These are phyloP conservation scores for Asterella californica DNA, from an alignment of 225 moss, liverwort and hornwort genomes.

Conservation along the genomic window DNA sequence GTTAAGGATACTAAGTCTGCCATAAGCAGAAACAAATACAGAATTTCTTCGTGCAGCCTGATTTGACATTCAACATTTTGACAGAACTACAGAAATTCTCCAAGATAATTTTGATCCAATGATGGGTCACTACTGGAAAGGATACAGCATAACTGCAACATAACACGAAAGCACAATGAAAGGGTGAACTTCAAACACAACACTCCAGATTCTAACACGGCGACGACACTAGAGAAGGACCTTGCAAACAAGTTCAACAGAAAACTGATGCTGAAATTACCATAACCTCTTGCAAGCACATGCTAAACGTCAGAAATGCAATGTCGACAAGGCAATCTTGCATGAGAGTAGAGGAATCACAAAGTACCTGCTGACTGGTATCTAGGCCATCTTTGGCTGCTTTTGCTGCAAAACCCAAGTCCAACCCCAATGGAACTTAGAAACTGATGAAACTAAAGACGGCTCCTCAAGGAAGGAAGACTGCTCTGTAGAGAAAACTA, in stretches of 20 bases:
- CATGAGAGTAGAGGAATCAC: neutral
- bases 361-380: slow-evolving; percentile 59
- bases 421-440: slow-evolving; percentile 4
- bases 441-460: neutral
- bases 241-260: neutral
- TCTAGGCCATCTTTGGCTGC: slow-evolving; percentile 71
- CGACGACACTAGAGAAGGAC: neutral
- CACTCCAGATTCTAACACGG: neutral
- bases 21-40: neutral
- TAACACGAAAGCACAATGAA: neutral
- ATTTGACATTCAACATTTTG: neutral
- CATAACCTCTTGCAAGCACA: neutral
- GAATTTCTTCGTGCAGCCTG: neutral
- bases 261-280: neutral
- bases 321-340: neutral
- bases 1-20: slow-evolving; percentile 35
- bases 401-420: slow-evolving; percentile 58
- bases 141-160: slow-evolving; percentile 89
- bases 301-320: neutral
- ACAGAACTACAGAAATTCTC: neutral
- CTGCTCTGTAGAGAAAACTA: neutral
- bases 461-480: neutral
- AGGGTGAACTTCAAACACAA: neutral
- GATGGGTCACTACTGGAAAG: slow-evolving; percentile 19
- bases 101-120: neutral